Conservation (phyloP, 805 yeast species). For the Torulaspora franciscae region DNA sequence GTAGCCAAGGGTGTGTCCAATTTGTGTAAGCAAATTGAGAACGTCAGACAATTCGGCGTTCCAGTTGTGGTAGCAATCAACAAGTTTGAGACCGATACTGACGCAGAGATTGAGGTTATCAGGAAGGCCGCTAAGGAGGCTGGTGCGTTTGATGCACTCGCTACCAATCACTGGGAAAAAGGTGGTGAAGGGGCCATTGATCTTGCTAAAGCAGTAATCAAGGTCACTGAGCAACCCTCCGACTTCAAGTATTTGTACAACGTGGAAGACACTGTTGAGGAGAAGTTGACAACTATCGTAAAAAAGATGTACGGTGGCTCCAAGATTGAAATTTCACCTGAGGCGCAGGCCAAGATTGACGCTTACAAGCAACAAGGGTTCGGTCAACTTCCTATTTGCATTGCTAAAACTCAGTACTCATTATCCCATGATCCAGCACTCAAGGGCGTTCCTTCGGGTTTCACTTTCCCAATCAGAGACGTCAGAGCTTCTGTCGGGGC, state of each 20-base stretch:
- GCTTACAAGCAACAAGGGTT: constrained; percentile 83
- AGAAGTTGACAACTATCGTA: constrained; percentile 75
- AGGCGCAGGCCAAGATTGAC: constrained; percentile 76
- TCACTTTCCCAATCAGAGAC: constrained; percentile 90
- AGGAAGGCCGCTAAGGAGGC: constrained; percentile 76
- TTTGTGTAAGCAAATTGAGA: constrained; percentile 82
- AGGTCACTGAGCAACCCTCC: constrained; percentile 52
- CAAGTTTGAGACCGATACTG: constrained; percentile 77
- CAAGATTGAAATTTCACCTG: constrained; percentile 72
- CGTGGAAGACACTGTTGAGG: constrained; percentile 66
- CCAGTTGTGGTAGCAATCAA: constrained; percentile 96
- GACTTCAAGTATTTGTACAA: constrained; percentile 64
- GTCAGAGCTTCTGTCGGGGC: constrained; percentile 95
- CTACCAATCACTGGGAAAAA: constrained; percentile 90
- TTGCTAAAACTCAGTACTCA: constrained; percentile 96
- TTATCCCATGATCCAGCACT: constrained; percentile 88
- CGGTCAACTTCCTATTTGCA: constrained; percentile 87
- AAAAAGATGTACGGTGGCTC: constrained; percentile 90
- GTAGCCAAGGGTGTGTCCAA: constrained; percentile 79
- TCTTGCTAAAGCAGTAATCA: constrained; percentile 77
- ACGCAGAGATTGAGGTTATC: constrained; percentile 72
- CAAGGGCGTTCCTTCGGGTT: constrained; percentile 94
- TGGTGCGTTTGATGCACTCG: constrained; percentile 91
- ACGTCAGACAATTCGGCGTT: constrained; percentile 76
- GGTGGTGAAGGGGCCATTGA: constrained; percentile 90